These are phyloP conservation scores for Claviceps pusilla DNA, from an alignment of 2,329 filamentous ascomycete species.

Conservation along the genomic window DNA sequence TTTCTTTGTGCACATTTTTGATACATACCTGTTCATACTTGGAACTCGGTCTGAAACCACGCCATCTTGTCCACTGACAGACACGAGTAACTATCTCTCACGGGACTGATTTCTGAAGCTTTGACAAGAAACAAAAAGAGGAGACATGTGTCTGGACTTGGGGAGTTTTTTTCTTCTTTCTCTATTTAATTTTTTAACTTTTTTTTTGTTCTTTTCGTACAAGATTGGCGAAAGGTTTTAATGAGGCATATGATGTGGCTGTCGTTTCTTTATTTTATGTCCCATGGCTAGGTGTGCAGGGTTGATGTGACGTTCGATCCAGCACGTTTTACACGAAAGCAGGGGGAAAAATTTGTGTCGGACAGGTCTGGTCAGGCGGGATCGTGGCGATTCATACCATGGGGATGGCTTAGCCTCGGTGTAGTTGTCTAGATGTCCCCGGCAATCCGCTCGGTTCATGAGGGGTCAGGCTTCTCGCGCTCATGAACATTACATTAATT, in stretches of 20 bases:
- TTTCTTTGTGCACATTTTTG: conserved; percentile 21
- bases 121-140: conserved; percentile 6
- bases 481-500: conserved; percentile 17
- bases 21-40: conserved; percentile 25
- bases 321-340: conserved; percentile 2
- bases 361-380: not conserved
- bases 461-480: conserved; percentile 16
- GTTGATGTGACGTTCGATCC: conserved; percentile 9
- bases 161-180: conserved; percentile 7
- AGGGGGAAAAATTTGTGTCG: not conserved
- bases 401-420: not conserved
- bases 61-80: conserved; percentile 12
- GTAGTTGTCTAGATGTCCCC: conserved; percentile 11
- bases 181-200: conserved; percentile 6
- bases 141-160: conserved; percentile 1
- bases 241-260: conserved; percentile 21
- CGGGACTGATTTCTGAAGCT: conserved; percentile 12
- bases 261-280: conserved; percentile 11
- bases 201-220: conserved; percentile 9
- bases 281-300: conserved; percentile 15
- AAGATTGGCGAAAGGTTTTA: conserved; percentile 14
- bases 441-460: conserved; percentile 9
- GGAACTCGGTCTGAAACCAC: conserved; percentile 10
- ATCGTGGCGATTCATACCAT: too few relatives aligned
- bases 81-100: conserved; percentile 7